phyloP scores from a whole-genome alignment of 176 grass and related monocot species.

The Ensete glaucum region DNA sequence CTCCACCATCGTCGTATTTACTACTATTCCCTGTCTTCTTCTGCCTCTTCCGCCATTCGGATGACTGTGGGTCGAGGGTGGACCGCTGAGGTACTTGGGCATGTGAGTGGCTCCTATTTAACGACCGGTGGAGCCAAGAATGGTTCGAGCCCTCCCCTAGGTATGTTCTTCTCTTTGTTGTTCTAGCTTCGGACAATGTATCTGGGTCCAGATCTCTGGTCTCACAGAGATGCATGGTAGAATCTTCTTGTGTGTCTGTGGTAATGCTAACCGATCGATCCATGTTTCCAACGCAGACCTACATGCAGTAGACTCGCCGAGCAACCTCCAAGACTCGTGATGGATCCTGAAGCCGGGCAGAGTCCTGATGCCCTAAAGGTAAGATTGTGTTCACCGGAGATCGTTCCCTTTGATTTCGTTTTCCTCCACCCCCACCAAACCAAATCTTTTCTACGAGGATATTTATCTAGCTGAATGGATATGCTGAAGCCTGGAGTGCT shows the following conservation, averaged over 20 bases:
- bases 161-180: not conserved
- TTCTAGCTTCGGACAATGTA: no score
- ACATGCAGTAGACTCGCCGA: not conserved
- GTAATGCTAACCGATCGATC: not conserved
- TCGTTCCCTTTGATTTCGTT: not conserved
- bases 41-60: not conserved
- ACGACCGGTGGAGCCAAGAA: no score
- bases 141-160: not conserved
- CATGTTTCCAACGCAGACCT: not conserved
- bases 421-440: not conserved
- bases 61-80: not conserved
- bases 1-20: not conserved
- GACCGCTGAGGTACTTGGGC: no score
- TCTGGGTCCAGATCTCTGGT: no score
- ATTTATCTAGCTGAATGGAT: not conserved
- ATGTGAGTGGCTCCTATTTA: no score
- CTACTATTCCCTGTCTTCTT: no score
- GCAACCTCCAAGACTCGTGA: not conserved
- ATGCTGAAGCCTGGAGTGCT: not conserved
- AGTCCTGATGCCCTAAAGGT: not conserved
- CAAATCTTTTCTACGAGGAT: not conserved
- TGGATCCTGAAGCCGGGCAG: conserved; percentile 16
- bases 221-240: no score
- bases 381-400: no score
- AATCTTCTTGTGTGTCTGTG: not conserved